Evolutionary conservation across 371 early-diverging fungal genomes (phyloP).

Genomic region (Rhizopus sp.): DNA sequence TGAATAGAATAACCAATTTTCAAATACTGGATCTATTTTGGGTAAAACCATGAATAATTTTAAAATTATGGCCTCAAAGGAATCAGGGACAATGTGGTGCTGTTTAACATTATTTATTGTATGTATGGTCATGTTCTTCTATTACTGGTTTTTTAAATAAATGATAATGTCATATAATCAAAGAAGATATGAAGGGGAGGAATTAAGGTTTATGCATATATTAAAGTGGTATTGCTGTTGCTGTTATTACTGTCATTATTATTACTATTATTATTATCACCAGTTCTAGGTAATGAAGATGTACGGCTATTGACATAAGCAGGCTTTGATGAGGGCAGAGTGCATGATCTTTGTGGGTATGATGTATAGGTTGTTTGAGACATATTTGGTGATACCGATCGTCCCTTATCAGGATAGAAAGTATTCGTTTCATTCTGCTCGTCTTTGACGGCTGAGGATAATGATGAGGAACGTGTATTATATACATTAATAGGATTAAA

Average conservation of each 20-base stretch:
- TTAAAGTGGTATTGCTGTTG: background rate
- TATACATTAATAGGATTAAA: background rate
- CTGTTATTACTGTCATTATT: background rate
- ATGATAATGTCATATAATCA: background rate
- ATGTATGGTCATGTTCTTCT: conserved; percentile 39
- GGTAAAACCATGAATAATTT: conserved; percentile 55
- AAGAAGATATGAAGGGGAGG: background rate
- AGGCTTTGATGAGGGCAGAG: too few relatives aligned
- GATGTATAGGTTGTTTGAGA: too few relatives aligned
- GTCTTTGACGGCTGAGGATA: too few relatives aligned
- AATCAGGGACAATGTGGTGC: conserved; percentile 50
- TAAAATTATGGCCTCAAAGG: conserved; percentile 52
- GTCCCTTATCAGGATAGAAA: too few relatives aligned
- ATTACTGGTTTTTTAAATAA: conserved; percentile 53
- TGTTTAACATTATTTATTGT: conserved; percentile 49
- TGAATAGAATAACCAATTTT: conserved; percentile 51
- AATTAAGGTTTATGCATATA: background rate
- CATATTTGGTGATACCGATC: too few relatives aligned
- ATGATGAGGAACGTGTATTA: background rate
- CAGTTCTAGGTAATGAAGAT: conserved; percentile 12
- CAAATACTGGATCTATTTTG: conserved; percentile 43
- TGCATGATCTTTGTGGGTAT: too few relatives aligned
- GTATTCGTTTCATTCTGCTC: too few relatives aligned
- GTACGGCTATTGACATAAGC: conserved; percentile 12
- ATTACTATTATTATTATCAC: background rate